These are phyloP conservation scores for Pleurotus salmoneostramineus DNA, from an alignment of 768 basidiomycete genomes.

Conservation along the genomic window DNA sequence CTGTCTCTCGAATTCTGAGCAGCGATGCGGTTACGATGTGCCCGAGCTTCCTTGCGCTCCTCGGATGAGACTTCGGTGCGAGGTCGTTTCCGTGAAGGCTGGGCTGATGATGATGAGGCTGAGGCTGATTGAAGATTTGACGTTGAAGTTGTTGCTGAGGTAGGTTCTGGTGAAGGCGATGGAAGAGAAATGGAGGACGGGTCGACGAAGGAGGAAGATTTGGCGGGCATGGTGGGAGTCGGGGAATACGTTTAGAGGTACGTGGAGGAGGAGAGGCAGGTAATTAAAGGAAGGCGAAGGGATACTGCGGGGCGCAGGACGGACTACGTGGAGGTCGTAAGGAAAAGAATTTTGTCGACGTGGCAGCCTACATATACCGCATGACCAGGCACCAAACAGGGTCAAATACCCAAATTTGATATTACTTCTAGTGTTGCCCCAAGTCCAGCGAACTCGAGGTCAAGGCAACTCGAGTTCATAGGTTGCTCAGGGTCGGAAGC, in stretches of 20 bases:
- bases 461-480: no score
- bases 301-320: constrained; percentile 33
- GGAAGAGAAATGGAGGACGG: constrained; percentile 26
- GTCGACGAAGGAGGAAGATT: constrained; percentile 21
- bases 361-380: constrained; percentile 12
- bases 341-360: constrained; percentile 12
- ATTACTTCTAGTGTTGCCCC: background rate
- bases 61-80: constrained; percentile 63
- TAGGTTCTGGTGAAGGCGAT: constrained; percentile 17
- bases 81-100: constrained; percentile 71
- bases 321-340: constrained; percentile 30
- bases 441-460: no score
- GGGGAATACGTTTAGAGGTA: background rate
- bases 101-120: constrained; percentile 21
- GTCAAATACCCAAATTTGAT: constrained; percentile 3
- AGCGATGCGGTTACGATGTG: constrained; percentile 89
- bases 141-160: constrained; percentile 15
- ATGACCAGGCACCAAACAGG: background rate
- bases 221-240: constrained; percentile 6
- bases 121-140: background rate
- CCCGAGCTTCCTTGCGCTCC: constrained; percentile 83
- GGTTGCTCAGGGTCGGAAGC: no score
- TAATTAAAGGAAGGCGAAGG: constrained; percentile 10
- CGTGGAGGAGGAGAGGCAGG: constrained; percentile 8
- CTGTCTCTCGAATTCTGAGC: constrained; percentile 92